These are phyloP conservation scores for Saccharomyces hybrid DNA, from an alignment of 1,139 yeast genomes.

Conservation along the genomic window DNA sequence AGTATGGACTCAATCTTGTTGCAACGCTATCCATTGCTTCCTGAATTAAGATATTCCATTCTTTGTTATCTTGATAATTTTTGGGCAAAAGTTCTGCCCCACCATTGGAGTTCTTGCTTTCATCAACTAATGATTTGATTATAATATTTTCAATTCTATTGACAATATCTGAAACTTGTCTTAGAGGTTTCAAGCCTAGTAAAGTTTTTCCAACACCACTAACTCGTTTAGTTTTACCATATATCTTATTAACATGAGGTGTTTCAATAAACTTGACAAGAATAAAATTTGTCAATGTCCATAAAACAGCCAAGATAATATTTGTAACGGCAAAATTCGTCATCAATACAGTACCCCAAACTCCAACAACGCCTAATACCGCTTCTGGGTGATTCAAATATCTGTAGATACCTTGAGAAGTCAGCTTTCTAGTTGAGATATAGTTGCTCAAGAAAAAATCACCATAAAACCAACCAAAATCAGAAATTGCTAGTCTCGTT, in stretches of 20 bases:
- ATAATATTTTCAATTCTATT: constrained; percentile 26
- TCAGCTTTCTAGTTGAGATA: constrained; percentile 39
- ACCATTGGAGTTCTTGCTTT: not conserved
- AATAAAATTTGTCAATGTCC: constrained; percentile 63
- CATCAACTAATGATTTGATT: not conserved
- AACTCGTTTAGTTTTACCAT: constrained; percentile 52
- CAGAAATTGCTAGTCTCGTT: constrained; percentile 68
- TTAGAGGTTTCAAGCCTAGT: constrained; percentile 31
- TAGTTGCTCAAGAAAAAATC: constrained; percentile 67
- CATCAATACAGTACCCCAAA: constrained; percentile 70
- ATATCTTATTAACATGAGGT: constrained; percentile 70
- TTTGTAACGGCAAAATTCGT: constrained; percentile 51
- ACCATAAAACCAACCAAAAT: constrained; percentile 87
- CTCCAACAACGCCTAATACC: constrained; percentile 72
- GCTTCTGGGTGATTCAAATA: constrained; percentile 83
- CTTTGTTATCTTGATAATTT: constrained; percentile 1
- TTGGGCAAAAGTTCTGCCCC: constrained; percentile 1
- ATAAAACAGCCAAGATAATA: constrained; percentile 49
- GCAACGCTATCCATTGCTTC: constrained; percentile 3
- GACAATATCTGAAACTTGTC: constrained; percentile 30
- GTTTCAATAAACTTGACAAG: constrained; percentile 71
- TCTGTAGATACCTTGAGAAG: constrained; percentile 79
- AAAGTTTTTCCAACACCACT: constrained; percentile 59
- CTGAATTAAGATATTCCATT: constrained; percentile 2
- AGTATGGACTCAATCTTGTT: constrained; percentile 2